Conservation (phyloP, 257 asterid genomes). For the Solanum bukasovii region DNA sequence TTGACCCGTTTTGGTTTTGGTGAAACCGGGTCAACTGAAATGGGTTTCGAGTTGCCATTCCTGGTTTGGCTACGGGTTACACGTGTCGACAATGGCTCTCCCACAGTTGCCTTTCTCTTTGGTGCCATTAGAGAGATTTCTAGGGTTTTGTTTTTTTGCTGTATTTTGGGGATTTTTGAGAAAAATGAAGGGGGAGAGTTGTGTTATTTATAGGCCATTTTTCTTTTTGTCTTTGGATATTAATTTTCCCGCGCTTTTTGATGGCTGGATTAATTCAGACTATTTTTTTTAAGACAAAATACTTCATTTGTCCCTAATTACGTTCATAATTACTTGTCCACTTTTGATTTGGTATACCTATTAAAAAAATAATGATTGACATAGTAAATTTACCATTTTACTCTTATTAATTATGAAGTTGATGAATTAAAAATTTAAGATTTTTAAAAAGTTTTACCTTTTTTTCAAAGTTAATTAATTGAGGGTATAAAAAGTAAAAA, state of each 20-base stretch:
- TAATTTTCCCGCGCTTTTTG: slow-evolving; percentile 42
- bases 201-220: neutral
- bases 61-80: slow-evolving; percentile 32
- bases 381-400: rapidly evolving
- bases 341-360: too few relatives aligned
- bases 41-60: neutral
- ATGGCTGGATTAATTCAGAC: slow-evolving; percentile 25
- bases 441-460: rapidly evolving
- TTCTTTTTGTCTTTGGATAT: neutral
- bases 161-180: neutral
- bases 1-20: slow-evolving; percentile 26
- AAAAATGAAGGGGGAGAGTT: neutral
- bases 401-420: rapidly evolving
- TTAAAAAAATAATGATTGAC: too few relatives aligned
- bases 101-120: slow-evolving; percentile 8
- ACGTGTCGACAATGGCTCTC: slow-evolving; percentile 7
- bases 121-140: slow-evolving; percentile 20
- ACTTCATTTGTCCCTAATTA: neutral
- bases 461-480: too few relatives aligned
- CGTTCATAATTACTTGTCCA: too few relatives aligned
- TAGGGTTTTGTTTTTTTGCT: neutral
- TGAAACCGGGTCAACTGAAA: slow-evolving; percentile 12
- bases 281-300: neutral
- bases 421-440: too few relatives aligned
- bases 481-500: rapidly evolving